A percentile compares a stretch with the other conserved stretches of the same genome.
Evolutionary conservation across 2,329 filamentous ascomycete species (phyloP).

Genomic region (Neonectria punicea): DNA sequence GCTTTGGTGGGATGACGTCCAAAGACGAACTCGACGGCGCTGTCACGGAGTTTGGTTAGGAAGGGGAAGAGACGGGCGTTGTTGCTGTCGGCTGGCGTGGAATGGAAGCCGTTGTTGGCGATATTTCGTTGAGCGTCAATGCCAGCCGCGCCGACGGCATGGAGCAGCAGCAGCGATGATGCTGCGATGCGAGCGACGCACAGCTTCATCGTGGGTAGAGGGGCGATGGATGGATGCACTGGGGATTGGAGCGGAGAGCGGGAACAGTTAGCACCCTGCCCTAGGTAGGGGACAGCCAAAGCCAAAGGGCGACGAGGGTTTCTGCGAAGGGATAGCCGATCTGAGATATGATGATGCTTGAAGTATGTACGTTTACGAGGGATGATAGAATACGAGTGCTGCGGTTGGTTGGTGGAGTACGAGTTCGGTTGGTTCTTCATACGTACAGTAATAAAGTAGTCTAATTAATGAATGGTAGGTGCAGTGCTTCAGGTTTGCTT

Average conservation of each 20-base stretch:
- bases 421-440: neutral
- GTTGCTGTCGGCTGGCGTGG: constrained; percentile 30
- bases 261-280: constrained; percentile 1
- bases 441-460: too few species aligned
- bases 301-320: neutral
- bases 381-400: neutral
- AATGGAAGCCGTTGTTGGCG: constrained; percentile 24
- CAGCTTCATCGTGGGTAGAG: constrained; percentile 38
- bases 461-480: too few species aligned
- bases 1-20: constrained; percentile 53
- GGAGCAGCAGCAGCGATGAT: constrained; percentile 40
- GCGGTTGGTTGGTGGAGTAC: neutral
- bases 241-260: neutral
- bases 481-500: neutral
- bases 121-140: constrained; percentile 41
- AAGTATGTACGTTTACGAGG: neutral
- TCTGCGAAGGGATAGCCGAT: neutral
- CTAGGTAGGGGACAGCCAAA: constrained; percentile 10
- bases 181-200: constrained; percentile 30
- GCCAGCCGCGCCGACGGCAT: constrained; percentile 44
- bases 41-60: constrained; percentile 62
- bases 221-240: neutral
- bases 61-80: constrained; percentile 55
- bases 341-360: constrained; percentile 3
- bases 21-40: constrained; percentile 61